Evolutionary conservation across 2,329 filamentous ascomycete genomes (phyloP).

Genomic region (Coniochaeta sp.): DNA sequence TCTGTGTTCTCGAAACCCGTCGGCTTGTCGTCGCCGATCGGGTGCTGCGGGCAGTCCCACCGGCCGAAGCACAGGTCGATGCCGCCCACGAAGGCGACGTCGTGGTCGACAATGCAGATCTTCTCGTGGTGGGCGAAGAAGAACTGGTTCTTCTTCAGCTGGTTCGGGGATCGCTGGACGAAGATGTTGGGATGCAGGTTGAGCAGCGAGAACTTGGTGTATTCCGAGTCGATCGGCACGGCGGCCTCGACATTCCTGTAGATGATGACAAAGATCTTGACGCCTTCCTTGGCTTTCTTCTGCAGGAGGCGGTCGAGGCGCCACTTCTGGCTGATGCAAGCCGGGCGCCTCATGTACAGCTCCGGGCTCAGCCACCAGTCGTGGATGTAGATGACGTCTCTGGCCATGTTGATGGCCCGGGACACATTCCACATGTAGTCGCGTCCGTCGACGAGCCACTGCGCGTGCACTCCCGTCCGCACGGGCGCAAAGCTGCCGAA

Average conservation of each 20-base stretch:
- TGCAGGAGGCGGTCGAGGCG: constrained; percentile 88
- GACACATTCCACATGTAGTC: constrained; percentile 99
- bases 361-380: constrained; percentile 99
- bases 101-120: constrained; percentile 93
- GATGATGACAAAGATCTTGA: constrained; percentile 96
- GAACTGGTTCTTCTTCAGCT: constrained; percentile 98
- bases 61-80: constrained; percentile 95
- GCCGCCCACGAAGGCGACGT: constrained; percentile 89
- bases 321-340: constrained; percentile 97
- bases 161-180: constrained; percentile 91
- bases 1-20: constrained; percentile 84
- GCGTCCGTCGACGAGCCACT: constrained; percentile 93
- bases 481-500: constrained; percentile 94
- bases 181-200: constrained; percentile 96
- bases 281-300: constrained; percentile 85
- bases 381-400: constrained; percentile 97
- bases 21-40: constrained; percentile 83
- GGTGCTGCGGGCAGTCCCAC: constrained; percentile 95
- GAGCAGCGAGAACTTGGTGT: constrained; percentile 92
- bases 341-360: constrained; percentile 86
- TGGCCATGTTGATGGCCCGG: constrained; percentile 90
- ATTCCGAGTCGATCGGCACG: constrained; percentile 95
- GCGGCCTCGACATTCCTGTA: constrained; percentile 97
- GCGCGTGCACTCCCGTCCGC: constrained; percentile 76
- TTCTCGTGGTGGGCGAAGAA: constrained; percentile 99